phyloP scores from a whole-genome alignment of 495 filamentous ascomycete genomes.

The Ramalina intermedia region DNA sequence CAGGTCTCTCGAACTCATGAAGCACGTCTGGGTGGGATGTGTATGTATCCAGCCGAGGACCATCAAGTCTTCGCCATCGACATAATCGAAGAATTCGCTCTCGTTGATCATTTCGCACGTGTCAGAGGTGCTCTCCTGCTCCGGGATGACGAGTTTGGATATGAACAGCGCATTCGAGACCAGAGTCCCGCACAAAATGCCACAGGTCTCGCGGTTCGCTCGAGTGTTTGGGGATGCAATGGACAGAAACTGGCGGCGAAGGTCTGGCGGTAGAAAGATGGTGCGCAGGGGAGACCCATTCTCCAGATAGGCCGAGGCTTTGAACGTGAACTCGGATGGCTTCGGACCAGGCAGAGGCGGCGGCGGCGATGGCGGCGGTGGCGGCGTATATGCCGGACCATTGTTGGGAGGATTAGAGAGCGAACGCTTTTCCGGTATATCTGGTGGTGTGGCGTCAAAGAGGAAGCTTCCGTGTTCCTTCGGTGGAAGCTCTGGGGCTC shows the following conservation, averaged over 20 bases:
- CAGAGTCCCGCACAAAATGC: constrained; percentile 78
- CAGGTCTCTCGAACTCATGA: constrained; percentile 87
- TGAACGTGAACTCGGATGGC: constrained; percentile 57
- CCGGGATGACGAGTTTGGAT: constrained; percentile 71
- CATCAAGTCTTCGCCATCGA: constrained; percentile 69
- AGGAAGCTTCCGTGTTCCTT: constrained; percentile 23
- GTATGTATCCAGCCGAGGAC: constrained; percentile 97
- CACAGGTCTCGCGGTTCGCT: constrained; percentile 81
- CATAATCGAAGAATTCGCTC: constrained; percentile 69
- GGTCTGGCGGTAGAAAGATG: constrained; percentile 64
- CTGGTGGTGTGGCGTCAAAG: constrained; percentile 16
- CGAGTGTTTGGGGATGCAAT: constrained; percentile 62
- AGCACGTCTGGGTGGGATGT: constrained; percentile 90
- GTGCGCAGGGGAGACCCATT: constrained; percentile 75
- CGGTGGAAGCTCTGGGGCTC: constrained; percentile 35
- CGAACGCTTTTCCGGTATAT: constrained; percentile 22
- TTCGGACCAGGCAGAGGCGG: constrained; percentile 27
- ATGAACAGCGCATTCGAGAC: constrained; percentile 92
- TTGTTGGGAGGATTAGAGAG: neutral
- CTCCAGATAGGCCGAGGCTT: constrained; percentile 74
- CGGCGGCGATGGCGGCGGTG: constrained; percentile 17
- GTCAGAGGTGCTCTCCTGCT: constrained; percentile 76
- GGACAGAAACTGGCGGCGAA: constrained; percentile 58
- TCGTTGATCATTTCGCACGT: constrained; percentile 92
- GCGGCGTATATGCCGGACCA: neutral